Evolutionary conservation across 2,329 filamentous ascomycete species (phyloP).

Genomic region (Cladophialophora psammophila): DNA sequence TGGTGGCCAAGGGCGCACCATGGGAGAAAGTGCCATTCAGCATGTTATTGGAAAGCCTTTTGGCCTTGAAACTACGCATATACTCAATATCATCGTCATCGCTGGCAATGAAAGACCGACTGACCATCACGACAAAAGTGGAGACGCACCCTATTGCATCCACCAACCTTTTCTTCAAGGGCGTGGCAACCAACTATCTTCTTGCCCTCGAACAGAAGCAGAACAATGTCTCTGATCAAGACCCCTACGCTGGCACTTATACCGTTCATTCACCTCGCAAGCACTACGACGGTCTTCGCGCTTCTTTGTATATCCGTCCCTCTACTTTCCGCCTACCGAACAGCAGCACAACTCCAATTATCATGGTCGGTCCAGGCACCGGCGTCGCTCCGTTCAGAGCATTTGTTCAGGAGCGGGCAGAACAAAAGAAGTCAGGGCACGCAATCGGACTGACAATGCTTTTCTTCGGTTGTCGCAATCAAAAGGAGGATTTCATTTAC

Average conservation of each 20-base stretch:
- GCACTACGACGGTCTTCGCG: conserved; percentile 58
- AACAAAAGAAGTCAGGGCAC: conserved; percentile 47
- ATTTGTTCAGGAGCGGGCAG: conserved; percentile 35
- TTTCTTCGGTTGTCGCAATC: conserved; percentile 53
- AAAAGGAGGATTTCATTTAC: conserved; percentile 50
- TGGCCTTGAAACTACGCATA: conserved; percentile 95
- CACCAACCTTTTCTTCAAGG: conserved; percentile 80
- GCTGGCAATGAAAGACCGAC: conserved; percentile 87
- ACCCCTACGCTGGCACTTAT: background rate
- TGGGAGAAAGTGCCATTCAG: conserved; percentile 93
- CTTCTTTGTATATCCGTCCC: conserved; percentile 94
- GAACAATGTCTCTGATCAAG: background rate
- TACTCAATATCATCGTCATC: conserved; percentile 99
- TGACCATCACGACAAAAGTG: conserved; percentile 93
- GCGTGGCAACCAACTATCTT: conserved; percentile 98
- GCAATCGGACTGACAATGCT: conserved; percentile 51
- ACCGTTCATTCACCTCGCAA: background rate
- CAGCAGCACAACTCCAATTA: conserved; percentile 89
- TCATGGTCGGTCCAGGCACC: conserved; percentile 95
- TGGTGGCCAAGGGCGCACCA: conserved; percentile 69
- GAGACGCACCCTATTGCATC: conserved; percentile 77
- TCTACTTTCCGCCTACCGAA: conserved; percentile 99
- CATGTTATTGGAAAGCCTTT: conserved; percentile 88
- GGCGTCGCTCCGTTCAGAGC: conserved; percentile 68
- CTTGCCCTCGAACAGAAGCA: conserved; percentile 60